phyloP scores from a whole-genome alignment of 148 eudicot genomes.

The Chenopodium album region DNA sequence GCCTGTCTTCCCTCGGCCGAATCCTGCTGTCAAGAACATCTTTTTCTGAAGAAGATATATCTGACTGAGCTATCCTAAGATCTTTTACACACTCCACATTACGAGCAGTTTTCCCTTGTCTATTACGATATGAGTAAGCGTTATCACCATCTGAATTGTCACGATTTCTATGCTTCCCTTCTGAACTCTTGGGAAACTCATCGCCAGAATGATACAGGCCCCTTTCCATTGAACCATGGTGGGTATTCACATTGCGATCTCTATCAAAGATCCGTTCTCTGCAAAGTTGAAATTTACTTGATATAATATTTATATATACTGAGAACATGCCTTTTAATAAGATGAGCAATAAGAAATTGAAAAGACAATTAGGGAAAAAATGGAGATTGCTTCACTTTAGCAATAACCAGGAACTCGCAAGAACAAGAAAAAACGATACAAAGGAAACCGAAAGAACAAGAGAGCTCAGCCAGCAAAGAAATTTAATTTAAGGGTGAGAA shows the following conservation, averaged over 20 bases:
- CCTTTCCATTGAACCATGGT: constrained; percentile 26
- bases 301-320: neutral
- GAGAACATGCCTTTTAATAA: neutral
- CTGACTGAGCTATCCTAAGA: constrained; percentile 31
- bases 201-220: constrained; percentile 39
- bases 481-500: neutral
- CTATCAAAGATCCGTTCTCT: constrained; percentile 38
- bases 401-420: neutral
- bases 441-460: neutral
- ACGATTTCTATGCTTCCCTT: constrained; percentile 33
- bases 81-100: constrained; percentile 35
- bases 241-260: constrained; percentile 26
- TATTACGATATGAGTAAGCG: constrained; percentile 24
- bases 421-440: neutral
- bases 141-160: constrained; percentile 35
- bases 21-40: constrained; percentile 26
- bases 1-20: constrained; percentile 31
- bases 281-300: constrained; percentile 23
- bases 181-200: constrained; percentile 29
- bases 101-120: constrained; percentile 32
- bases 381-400: neutral
- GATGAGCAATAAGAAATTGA: neutral
- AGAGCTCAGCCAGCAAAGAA: neutral
- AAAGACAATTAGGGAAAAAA: too few relatives aligned
- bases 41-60: constrained; percentile 45